Evolutionary conservation across 352 stramenopile species (phyloP).

Genomic region (Globisporangium acanthophoron): DNA sequence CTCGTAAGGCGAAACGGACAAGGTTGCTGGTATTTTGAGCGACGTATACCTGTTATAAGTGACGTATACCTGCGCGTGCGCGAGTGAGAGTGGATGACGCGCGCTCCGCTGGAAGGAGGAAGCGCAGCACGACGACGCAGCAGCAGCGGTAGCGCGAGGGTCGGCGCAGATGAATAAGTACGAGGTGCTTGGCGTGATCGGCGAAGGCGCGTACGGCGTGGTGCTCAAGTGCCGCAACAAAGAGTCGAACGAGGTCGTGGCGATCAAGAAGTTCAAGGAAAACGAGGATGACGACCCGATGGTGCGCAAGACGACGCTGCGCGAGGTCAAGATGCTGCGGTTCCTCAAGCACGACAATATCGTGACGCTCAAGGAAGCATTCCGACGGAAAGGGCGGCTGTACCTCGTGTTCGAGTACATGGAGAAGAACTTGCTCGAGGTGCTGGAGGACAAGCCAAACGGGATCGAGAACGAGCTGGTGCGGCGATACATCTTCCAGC

Average conservation of each 20-base stretch:
- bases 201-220: constrained; percentile 92
- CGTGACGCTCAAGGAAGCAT: constrained; percentile 96
- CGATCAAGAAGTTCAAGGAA: constrained; percentile 99
- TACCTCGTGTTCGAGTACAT: constrained; percentile 99
- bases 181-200: constrained; percentile 91
- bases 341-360: constrained; percentile 98
- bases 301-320: constrained; percentile 91
- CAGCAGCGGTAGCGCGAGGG: background rate
- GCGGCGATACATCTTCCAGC: constrained; percentile 98
- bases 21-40: too few species aligned
- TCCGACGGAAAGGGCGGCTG: constrained; percentile 93
- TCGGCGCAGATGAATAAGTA: constrained; percentile 89
- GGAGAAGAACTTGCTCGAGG: constrained; percentile 94
- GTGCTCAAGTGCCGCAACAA: constrained; percentile 92
- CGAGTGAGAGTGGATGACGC: constrained; percentile 4
- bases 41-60: too few species aligned
- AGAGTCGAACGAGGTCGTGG: constrained; percentile 96
- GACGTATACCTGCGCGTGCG: too few species aligned
- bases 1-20: too few species aligned
- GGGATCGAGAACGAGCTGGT: constrained; percentile 91
- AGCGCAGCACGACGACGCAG: background rate
- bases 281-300: constrained; percentile 88
- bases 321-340: constrained; percentile 98
- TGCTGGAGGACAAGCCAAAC: constrained; percentile 89
- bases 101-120: background rate